These are phyloP conservation scores for Macrophomina tecta DNA, from an alignment of 2,329 filamentous ascomycete genomes.

Conservation along the genomic window DNA sequence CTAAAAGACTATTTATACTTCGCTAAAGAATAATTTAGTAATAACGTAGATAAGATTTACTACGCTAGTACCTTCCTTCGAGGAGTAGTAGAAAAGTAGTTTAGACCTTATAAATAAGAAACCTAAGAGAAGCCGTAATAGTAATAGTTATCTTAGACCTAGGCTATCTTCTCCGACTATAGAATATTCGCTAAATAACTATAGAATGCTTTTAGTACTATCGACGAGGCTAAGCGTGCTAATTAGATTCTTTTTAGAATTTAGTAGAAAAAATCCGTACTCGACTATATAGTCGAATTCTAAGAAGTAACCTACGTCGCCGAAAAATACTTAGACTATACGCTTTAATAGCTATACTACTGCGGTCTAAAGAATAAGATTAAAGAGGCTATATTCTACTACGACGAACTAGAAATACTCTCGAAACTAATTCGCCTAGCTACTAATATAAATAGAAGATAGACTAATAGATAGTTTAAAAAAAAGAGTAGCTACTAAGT, in stretches of 20 bases:
- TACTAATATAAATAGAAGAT: not conserved
- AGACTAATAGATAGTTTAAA: slow-evolving; percentile 2
- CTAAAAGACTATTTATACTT: not conserved
- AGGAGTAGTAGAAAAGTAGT: slow-evolving; percentile 1
- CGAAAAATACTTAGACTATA: not conserved
- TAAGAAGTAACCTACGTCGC: not conserved
- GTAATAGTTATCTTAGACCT: not conserved
- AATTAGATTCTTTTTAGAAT: too few species aligned
- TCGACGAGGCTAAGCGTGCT: too few species aligned
- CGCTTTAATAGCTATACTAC: not conserved
- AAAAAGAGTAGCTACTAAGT: not conserved
- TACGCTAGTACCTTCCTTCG: not conserved
- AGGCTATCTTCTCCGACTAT: too few species aligned
- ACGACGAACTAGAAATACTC: not conserved
- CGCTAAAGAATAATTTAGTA: not conserved
- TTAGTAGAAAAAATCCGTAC: not conserved
- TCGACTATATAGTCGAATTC: not conserved
- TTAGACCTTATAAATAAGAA: not conserved
- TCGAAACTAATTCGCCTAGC: not conserved
- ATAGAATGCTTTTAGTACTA: too few species aligned
- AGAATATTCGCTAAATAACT: too few species aligned
- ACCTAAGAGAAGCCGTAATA: not conserved
- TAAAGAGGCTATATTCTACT: not conserved
- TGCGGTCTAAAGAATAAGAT: not conserved
- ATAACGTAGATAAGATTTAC: not conserved